Base-by-base conservation (phyloP, 2,329 filamentous ascomycete genomes). In the Pseudopyrenochaeta lycopersici region DNA sequence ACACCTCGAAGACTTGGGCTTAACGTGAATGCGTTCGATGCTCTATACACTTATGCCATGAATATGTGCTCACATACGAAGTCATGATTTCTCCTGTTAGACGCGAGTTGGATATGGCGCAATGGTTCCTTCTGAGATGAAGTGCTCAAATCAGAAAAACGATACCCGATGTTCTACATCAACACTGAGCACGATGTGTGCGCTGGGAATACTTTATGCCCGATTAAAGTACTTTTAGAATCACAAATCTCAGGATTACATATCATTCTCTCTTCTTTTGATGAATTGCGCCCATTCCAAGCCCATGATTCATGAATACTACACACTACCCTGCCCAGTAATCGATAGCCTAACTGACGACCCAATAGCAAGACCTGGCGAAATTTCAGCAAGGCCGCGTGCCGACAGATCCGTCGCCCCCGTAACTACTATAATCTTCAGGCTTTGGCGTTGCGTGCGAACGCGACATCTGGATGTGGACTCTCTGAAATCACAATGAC, bases 131-230 rank as follows among this genome's bases (percentile, higher is more conserved):
- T 67, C 66, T 69, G 68, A 66, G 54, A 67, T 66, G 66, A 70
- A 67, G 60, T 64, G 62, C 58, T 70, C 66, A 69, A 56, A 65
- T 70, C 64, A 69, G 66, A 65, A 63, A n/a, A 64, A 58, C 41
- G 54, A 63, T 63, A 63, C 60, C 60, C 41, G 46, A 56, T 56
- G 54, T 30, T 29, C 35, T 32, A 12, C 54, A 57, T 57, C 49
- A 53, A 33, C 18, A 32, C 14, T 32, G 30, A 23, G 46, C 29
- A 27, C 15, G 35, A 10, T 27, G 29, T 15, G 36, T 41, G 36
- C 29, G 46, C 35, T 21, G 20, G 23, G 33, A n/a, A 15, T 31
- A 14, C 29, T 15, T 30, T 21, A 27, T 27, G 23, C 23, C 23
- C 23, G 4, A 4, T 9, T n/a, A 4, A 33, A 18, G 33, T 47